Conservation (phyloP, 2,329 filamentous ascomycete species). For the Fusarium acutatum region DNA sequence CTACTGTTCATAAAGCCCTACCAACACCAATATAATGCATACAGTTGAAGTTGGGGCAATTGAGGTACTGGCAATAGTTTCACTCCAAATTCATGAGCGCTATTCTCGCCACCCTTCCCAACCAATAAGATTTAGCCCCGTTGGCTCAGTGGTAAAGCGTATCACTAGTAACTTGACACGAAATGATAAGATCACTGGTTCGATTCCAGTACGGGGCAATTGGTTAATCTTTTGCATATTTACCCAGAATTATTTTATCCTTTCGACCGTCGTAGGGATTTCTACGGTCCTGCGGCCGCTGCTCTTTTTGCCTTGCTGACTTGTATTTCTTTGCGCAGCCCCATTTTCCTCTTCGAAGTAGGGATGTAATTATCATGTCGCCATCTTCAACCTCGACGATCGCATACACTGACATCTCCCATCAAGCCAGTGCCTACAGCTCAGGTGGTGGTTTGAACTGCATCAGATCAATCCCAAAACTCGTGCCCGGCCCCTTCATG, state of each 20-base stretch:
- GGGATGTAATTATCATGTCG: background rate
- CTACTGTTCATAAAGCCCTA: background rate
- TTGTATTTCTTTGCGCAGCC: background rate
- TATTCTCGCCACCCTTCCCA: background rate
- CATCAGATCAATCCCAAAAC: conserved; percentile 8
- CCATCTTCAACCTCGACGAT: too few relatives aligned
- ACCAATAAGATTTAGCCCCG: background rate
- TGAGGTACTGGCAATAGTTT: background rate
- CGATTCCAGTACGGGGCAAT: background rate
- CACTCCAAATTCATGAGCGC: fast-evolving
- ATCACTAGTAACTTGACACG: background rate
- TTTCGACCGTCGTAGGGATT: background rate
- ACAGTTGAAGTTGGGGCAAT: background rate
- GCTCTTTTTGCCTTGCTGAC: background rate
- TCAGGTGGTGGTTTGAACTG: background rate
- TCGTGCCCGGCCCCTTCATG: background rate
- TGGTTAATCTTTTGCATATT: background rate
- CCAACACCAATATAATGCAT: background rate
- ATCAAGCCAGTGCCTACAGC: fast-evolving
- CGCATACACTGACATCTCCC: background rate
- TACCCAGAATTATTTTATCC: background rate
- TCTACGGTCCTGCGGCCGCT: fast-evolving
- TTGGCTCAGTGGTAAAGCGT: background rate
- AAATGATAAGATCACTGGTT: background rate
- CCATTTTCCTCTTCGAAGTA: fast-evolving